A percentile compares a stretch with the other conserved stretches of the same genome.
phyloP scores from a whole-genome alignment of 371 early-diverging fungal genomes.

The Saksenaea vasiformis region DNA sequence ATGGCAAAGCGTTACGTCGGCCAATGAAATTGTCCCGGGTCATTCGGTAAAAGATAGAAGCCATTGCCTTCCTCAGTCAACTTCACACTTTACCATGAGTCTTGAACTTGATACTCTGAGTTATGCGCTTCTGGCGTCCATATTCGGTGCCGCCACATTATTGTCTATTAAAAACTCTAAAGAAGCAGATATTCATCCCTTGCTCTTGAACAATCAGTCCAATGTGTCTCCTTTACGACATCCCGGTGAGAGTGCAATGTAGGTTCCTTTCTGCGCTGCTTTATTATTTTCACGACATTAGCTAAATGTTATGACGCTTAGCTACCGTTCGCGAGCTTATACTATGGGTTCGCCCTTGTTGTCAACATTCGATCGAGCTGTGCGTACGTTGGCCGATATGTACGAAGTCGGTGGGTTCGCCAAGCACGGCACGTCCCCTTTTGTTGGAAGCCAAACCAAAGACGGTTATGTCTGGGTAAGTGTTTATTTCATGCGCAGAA shows the following conservation, averaged over 20 bases:
- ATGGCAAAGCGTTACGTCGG: too few species aligned
- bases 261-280: background rate
- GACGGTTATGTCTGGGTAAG: constrained; percentile 30
- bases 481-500: constrained; percentile 16
- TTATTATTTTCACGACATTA: too few species aligned
- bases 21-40: too few species aligned
- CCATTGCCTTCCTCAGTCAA: background rate
- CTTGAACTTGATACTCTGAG: constrained; percentile 48
- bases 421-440: constrained; percentile 32
- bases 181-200: constrained; percentile 79
- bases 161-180: constrained; percentile 55
- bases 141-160: constrained; percentile 45
- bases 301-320: background rate
- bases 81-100: constrained; percentile 23
- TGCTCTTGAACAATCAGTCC: constrained; percentile 73
- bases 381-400: constrained; percentile 58
- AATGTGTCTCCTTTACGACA: constrained; percentile 64
- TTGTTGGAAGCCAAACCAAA: constrained; percentile 21
- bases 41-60: too few species aligned
- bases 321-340: constrained; percentile 66
- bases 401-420: constrained; percentile 43
- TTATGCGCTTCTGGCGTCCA: constrained; percentile 41
- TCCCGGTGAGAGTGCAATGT: constrained; percentile 68
- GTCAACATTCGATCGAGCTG: constrained; percentile 38
- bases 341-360: constrained; percentile 61